Evolutionary conservation across 345 rosid species (phyloP), one percentile per base, ranked within the genome.

Genomic region (Brassica cretica): DNA sequence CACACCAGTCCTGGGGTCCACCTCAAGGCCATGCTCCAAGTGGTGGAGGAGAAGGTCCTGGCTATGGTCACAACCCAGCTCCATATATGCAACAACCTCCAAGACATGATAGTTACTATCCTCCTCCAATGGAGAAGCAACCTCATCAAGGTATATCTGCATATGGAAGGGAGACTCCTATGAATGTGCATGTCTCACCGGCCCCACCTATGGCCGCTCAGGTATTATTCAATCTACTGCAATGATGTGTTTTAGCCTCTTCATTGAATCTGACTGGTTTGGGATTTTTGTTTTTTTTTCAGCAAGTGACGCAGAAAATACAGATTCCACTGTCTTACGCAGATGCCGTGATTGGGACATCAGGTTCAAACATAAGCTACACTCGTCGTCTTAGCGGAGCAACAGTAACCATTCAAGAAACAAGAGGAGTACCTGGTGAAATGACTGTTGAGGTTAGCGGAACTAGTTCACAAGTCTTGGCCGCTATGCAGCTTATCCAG

Each of bases 391-490:
- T 89, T 68, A 96, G 98, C 81, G 99, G 99, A 68, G 97, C 99
- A 72, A 90, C 98, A 69, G 93, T 93, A 56, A 96, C 97, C 8
- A 90, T 93, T 77, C 99, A 96, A 73, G 98, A 96, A 88, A 86
- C 97, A 15, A 90, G 97, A 75, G 99, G 97, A 14, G 93, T 84
- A 80, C 98, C 98, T 76, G 93, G 91, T 70, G 99, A 93, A 82
- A 96, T 96, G 99, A 96, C 98, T 0, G 97, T 96, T 32, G 99
- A 96, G 82, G 93, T 96, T 75, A 96, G 99, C 76, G 99, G 98
- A 80, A 85, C 95, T 81, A 93, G 93, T 76, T 88, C 91, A 12
- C 93, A 93, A 85, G 99, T 90, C 64, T 98, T 93, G 86, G 86
- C 93, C n/a, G 98, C 99, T 68, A 92, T 90, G 89, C 99, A 96